phyloP scores from a whole-genome alignment of 208 protist species.

The Leishmania tarentolae region DNA sequence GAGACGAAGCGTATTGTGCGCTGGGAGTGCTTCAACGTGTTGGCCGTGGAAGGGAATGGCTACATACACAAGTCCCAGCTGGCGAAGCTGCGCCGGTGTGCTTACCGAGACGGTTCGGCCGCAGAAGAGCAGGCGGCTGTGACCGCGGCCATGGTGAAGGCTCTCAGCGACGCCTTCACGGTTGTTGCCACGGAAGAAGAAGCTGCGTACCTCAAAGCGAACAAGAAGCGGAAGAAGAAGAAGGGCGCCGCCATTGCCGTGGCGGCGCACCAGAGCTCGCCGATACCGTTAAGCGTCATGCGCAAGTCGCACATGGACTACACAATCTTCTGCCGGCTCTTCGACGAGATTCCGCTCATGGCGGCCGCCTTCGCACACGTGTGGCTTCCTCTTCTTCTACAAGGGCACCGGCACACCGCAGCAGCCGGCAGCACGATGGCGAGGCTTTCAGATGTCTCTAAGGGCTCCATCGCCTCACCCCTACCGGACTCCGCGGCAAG shows the following conservation, averaged over 20 bases:
- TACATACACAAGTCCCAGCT: slow-evolving; percentile 81
- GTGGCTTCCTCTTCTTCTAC: slow-evolving; percentile 63
- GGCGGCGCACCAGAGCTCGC: slow-evolving; percentile 57
- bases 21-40: slow-evolving; percentile 61
- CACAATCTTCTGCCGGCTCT: slow-evolving; percentile 59
- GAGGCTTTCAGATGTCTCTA: neutral
- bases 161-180: slow-evolving; percentile 61
- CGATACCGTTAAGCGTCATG: slow-evolving; percentile 72
- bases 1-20: slow-evolving; percentile 61
- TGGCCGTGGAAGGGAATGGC: slow-evolving; percentile 55
- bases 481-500: neutral
- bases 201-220: slow-evolving; percentile 50
- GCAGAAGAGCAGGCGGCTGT: slow-evolving; percentile 31
- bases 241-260: slow-evolving; percentile 35
- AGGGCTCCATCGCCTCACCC: neutral
- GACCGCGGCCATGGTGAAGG: slow-evolving; percentile 71
- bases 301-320: slow-evolving; percentile 70
- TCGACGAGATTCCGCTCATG: slow-evolving; percentile 70
- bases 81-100: slow-evolving; percentile 31
- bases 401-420: slow-evolving; percentile 1
- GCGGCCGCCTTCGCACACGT: slow-evolving; percentile 70
- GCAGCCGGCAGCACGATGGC: neutral
- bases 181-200: slow-evolving; percentile 68
- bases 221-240: slow-evolving; percentile 47
- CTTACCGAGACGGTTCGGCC: slow-evolving; percentile 26